Evolutionary conservation across 2,329 filamentous ascomycete species (phyloP).

Genomic region (Pseudogymnoascus sp.): DNA sequence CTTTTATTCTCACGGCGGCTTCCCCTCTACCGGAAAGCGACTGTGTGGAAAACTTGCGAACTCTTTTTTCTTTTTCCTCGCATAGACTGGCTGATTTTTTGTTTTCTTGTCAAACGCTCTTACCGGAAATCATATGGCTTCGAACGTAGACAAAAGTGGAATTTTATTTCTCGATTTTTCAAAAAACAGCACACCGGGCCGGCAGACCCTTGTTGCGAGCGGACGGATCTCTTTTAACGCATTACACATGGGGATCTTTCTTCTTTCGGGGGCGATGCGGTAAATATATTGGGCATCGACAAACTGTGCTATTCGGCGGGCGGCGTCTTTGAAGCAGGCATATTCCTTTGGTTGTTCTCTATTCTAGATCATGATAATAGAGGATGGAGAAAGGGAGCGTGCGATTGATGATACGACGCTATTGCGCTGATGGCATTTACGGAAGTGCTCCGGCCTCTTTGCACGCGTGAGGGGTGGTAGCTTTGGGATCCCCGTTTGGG

Average conservation of each 20-base stretch:
- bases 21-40: neutral
- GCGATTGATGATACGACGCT: constrained; percentile 1
- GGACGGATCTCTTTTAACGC: constrained; percentile 7
- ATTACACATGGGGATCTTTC: constrained; percentile 7
- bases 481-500: neutral
- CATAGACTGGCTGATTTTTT: constrained; percentile 1
- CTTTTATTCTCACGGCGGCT: neutral
- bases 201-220: constrained; percentile 2
- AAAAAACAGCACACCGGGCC: neutral
- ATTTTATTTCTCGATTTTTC: constrained; percentile 6
- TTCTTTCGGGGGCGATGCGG: neutral
- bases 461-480: constrained; percentile 5
- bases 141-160: constrained; percentile 11
- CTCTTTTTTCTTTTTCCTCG: neutral
- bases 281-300: constrained; percentile 6
- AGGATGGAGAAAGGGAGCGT: constrained; percentile 6
- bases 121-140: constrained; percentile 7
- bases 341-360: constrained; percentile 8
- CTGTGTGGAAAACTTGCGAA: neutral
- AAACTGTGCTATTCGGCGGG: constrained; percentile 3
- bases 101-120: neutral
- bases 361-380: neutral
- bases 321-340: constrained; percentile 9
- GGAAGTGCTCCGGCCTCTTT: constrained; percentile 9
- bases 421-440: constrained; percentile 7